phyloP scores from a whole-genome alignment of 257 asterid genomes.

The Penstemon barbatus region DNA sequence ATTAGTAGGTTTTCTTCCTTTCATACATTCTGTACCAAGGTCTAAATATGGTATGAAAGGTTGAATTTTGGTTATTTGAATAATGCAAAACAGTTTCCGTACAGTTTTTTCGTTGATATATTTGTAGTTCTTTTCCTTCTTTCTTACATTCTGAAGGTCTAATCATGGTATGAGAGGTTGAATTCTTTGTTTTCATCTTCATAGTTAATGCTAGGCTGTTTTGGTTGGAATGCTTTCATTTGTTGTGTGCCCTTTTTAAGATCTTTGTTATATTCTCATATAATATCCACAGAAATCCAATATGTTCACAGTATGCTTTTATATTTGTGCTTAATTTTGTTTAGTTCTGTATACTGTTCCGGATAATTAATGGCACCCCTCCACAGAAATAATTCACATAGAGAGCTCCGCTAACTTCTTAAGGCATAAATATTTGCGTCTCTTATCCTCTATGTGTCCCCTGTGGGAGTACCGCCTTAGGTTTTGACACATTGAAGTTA shows the following conservation, averaged over 20 bases:
- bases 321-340: not conserved
- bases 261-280: not conserved
- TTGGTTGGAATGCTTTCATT: not conserved
- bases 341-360: not conserved
- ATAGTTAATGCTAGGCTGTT: not conserved
- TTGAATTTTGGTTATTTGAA: not conserved
- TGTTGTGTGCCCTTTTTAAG: slow-evolving; percentile 1
- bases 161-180: not conserved
- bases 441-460: slow-evolving; percentile 5
- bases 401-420: not conserved
- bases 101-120: not conserved
- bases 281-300: not conserved
- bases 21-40: no score
- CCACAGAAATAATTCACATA: not conserved
- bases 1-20: not conserved
- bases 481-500: not conserved
- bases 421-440: not conserved
- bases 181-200: not conserved
- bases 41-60: not conserved
- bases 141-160: not conserved
- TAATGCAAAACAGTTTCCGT: not conserved
- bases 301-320: not conserved
- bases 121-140: not conserved
- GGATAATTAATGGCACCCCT: not conserved
- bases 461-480: not conserved